Conservation (phyloP, 78 protist genomes). For the Monosiga brevicollis region DNA sequence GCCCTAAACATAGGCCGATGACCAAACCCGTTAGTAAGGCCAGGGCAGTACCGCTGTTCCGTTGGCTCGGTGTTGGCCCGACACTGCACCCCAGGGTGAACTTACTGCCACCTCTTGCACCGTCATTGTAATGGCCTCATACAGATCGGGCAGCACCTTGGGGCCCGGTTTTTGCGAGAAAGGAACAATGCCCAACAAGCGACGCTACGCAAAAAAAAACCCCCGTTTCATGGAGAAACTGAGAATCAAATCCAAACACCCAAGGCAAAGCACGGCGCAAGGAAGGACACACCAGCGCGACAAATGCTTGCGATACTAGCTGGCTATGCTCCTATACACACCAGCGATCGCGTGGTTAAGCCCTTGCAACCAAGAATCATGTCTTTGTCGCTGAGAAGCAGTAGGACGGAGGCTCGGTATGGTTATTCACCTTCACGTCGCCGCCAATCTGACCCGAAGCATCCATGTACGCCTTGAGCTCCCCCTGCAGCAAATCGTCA, state of each 20-base stretch:
- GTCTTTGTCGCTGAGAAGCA: no score
- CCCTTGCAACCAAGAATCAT: no score
- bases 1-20: no score
- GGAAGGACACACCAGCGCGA: no score
- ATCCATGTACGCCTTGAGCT: background rate
- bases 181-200: background rate
- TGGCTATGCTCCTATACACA: constrained; percentile 3
- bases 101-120: background rate
- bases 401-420: no score
- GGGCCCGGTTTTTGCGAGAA: background rate
- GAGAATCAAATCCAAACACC: background rate
- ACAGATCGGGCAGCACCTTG: background rate
- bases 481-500: background rate
- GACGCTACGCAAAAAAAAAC: background rate
- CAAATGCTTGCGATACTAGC: background rate
- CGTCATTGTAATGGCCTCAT: background rate
- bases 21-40: no score
- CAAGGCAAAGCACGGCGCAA: background rate
- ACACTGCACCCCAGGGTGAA: no score
- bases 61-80: no score
- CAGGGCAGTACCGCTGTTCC: no score
- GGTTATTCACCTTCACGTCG: no score
- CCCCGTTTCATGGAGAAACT: background rate
- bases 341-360: no score
- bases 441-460: background rate